A percentile compares a stretch with the other conserved stretches of the same genome.
These are phyloP conservation scores for Ramalina intermedia DNA, from an alignment of 495 filamentous ascomycete species.

Conservation along the genomic window DNA sequence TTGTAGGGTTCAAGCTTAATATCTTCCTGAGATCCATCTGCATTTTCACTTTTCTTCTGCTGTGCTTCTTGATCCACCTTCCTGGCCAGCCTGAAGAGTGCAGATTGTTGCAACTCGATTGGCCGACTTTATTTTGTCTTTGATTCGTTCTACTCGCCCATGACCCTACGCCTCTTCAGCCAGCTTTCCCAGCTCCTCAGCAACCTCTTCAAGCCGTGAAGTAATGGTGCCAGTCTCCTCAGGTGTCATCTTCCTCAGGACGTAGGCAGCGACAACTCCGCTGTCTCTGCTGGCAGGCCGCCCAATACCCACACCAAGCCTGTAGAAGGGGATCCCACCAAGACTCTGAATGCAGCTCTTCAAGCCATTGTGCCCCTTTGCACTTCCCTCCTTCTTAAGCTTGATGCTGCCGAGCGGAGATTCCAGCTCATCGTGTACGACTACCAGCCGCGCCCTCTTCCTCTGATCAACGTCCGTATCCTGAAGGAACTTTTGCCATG, in stretches of 20 bases:
- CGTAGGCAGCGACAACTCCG: constrained; percentile 47
- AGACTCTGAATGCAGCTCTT: constrained; percentile 46
- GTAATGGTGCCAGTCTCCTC: constrained; percentile 36
- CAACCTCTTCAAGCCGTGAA: constrained; percentile 33
- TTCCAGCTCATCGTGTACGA: constrained; percentile 80
- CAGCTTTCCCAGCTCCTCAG: constrained; percentile 28
- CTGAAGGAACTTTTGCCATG: constrained; percentile 24
- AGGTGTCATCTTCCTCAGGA: constrained; percentile 45
- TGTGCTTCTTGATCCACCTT: too few species aligned
- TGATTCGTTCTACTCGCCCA: too few species aligned
- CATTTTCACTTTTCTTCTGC: too few species aligned
- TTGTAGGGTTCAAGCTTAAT: background rate
- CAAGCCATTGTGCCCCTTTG: constrained; percentile 66
- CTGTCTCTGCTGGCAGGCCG: constrained; percentile 44
- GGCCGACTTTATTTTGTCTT: too few species aligned
- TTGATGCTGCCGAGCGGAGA: constrained; percentile 48
- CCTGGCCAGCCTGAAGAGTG: too few species aligned
- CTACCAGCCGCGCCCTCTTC: constrained; percentile 37
- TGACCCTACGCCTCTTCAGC: background rate
- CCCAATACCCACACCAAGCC: constrained; percentile 59
- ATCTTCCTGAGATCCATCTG: background rate
- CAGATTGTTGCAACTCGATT: too few species aligned
- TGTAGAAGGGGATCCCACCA: constrained; percentile 18
- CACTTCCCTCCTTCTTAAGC: constrained; percentile 39
- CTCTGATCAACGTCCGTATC: constrained; percentile 23